Evolutionary conservation across 108 stramenopile genomes (phyloP).

Genomic region (Cyclotella choctawhatcheeana): DNA sequence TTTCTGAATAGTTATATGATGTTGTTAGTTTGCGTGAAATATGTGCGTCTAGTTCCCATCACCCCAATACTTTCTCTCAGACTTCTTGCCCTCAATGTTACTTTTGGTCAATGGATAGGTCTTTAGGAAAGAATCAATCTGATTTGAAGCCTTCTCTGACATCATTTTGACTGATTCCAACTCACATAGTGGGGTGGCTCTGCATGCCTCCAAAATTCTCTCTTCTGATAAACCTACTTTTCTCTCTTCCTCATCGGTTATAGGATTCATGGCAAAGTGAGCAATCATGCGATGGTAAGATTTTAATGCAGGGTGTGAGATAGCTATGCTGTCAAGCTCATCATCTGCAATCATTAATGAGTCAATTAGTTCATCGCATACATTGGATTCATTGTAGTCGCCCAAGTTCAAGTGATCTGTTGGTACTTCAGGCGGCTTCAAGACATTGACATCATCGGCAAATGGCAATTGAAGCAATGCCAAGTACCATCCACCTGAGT

Average conservation of each 20-base stretch:
- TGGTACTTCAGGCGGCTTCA: conserved; percentile 23
- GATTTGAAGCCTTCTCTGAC: conserved; percentile 22
- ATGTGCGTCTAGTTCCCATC: conserved; percentile 27
- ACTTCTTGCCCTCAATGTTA: conserved; percentile 21
- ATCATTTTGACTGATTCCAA: conserved; percentile 37
- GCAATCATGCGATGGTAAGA: conserved; percentile 43
- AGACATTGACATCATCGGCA: conserved; percentile 66
- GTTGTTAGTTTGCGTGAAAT: too few species aligned
- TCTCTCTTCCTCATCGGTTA: conserved; percentile 14
- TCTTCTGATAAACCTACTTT: conserved; percentile 25
- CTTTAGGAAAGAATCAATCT: conserved; percentile 31
- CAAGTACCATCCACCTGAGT: conserved; percentile 35
- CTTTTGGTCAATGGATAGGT: conserved; percentile 38
- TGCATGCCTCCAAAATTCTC: conserved; percentile 34
- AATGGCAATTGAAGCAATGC: conserved; percentile 81
- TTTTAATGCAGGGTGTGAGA: conserved; percentile 58
- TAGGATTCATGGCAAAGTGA: conserved; percentile 44
- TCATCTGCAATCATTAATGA: conserved; percentile 72
- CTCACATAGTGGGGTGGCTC: conserved; percentile 28
- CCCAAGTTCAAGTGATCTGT: conserved; percentile 19
- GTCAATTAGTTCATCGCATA: conserved; percentile 79
- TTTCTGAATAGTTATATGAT: too few species aligned
- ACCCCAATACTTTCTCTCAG: conserved; percentile 54
- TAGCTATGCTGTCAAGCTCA: conserved; percentile 44
- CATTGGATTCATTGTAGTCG: conserved; percentile 27